Evolutionary conservation across 768 basidiomycete species (phyloP).

Genomic region (Suillus discolor): DNA sequence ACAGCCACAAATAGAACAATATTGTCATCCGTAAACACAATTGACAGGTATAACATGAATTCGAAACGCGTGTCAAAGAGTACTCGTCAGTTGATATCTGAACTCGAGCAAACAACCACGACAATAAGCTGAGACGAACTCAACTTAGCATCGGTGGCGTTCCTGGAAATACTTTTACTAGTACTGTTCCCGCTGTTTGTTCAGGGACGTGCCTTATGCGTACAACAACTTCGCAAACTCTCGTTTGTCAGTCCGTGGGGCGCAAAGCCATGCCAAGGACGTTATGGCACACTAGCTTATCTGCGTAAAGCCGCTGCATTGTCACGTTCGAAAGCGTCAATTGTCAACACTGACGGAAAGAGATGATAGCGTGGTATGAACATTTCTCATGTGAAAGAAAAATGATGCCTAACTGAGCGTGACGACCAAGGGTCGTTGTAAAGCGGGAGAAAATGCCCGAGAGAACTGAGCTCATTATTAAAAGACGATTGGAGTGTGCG

Average conservation of each 20-base stretch:
- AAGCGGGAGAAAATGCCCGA: slow-evolving; percentile 4
- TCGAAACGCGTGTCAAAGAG: background rate
- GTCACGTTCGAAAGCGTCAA: background rate
- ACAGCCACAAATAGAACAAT: background rate
- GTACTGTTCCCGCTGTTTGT: background rate
- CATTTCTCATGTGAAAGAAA: background rate
- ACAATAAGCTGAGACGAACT: background rate
- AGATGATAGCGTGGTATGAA: slow-evolving; percentile 1
- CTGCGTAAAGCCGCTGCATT: background rate
- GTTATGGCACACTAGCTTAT: background rate
- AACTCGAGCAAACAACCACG: background rate
- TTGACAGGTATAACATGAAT: background rate
- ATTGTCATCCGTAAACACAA: too few relatives aligned
- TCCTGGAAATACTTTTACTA: slow-evolving; percentile 2
- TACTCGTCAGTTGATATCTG: background rate
- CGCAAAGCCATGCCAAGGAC: background rate
- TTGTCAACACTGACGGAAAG: background rate
- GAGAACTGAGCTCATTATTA: background rate
- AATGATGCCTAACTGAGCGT: slow-evolving; percentile 4
- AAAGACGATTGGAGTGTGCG: background rate
- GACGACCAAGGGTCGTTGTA: slow-evolving; percentile 3
- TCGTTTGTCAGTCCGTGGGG: background rate
- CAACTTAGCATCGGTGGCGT: background rate
- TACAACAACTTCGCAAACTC: background rate
- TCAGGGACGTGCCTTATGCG: background rate